Conservation (phyloP, 257 asterid species). For the Solanum appendiculatum region DNA sequence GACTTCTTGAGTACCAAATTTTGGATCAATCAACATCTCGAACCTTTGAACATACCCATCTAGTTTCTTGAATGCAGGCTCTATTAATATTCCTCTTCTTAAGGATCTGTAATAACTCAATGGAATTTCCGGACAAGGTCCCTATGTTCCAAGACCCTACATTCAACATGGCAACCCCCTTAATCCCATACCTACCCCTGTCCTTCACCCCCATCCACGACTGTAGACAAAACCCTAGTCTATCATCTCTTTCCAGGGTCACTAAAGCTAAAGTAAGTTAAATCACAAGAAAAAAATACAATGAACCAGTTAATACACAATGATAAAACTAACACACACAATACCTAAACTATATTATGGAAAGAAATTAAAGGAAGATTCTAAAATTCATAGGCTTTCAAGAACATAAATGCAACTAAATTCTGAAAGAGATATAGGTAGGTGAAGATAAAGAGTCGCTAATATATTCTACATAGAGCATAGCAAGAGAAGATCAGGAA, state of each 20-base stretch:
- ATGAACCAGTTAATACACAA: no score
- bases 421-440: background rate
- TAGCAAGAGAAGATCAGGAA: no score
- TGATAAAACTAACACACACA: background rate
- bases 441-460: background rate
- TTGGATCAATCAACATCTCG: background rate
- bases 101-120: background rate
- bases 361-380: background rate
- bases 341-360: background rate
- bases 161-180: background rate
- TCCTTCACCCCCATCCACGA: background rate
- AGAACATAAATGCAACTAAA: background rate
- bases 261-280: no score
- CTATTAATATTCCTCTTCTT: no score
- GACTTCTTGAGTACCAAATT: background rate
- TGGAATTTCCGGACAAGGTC: background rate
- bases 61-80: background rate
- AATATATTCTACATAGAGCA: background rate
- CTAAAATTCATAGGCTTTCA: background rate
- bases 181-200: background rate
- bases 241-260: background rate
- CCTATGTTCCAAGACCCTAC: background rate
- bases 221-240: background rate
- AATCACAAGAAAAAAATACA: background rate
- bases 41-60: background rate